phyloP scores from a whole-genome alignment of 2,329 filamentous ascomycete genomes.

The Cadophora luteo-olivacea region DNA sequence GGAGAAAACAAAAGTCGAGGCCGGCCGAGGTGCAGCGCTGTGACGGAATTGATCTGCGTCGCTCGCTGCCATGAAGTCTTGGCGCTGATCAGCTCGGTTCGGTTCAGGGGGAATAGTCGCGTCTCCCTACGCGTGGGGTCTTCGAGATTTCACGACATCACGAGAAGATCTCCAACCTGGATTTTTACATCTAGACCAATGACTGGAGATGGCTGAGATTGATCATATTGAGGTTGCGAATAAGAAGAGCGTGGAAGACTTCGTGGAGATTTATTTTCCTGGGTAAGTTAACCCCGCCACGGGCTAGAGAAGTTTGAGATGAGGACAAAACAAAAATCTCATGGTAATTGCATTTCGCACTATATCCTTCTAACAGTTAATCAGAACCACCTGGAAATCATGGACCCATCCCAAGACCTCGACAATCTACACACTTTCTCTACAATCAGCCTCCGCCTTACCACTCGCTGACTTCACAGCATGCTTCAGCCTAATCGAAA shows the following conservation, averaged over 20 bases:
- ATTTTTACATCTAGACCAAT: not conserved
- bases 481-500: conserved; percentile 64
- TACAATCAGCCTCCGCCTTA: conserved; percentile 52
- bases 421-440: conserved; percentile 50
- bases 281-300: conserved; percentile 47
- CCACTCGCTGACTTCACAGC: conserved; percentile 53
- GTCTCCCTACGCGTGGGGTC: not conserved
- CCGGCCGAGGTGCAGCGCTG: not conserved
- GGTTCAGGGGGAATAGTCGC: not conserved
- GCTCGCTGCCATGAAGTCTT: not conserved
- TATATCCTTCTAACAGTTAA: not conserved
- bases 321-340: not conserved
- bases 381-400: conserved; percentile 30
- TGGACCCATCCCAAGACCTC: conserved; percentile 60
- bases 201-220: conserved; percentile 5
- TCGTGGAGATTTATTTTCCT: conserved; percentile 55
- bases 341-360: not conserved
- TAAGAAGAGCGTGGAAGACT: conserved; percentile 53
- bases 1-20: not conserved
- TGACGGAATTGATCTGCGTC: conserved; percentile 2
- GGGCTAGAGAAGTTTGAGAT: not conserved
- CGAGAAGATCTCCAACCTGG: not conserved
- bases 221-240: conserved; percentile 56
- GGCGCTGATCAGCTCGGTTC: not conserved
- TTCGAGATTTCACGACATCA: not conserved